These are phyloP conservation scores for Ceratobasidium sp. DNA, from an alignment of 1,284 basidiomycete genomes.

Conservation along the genomic window DNA sequence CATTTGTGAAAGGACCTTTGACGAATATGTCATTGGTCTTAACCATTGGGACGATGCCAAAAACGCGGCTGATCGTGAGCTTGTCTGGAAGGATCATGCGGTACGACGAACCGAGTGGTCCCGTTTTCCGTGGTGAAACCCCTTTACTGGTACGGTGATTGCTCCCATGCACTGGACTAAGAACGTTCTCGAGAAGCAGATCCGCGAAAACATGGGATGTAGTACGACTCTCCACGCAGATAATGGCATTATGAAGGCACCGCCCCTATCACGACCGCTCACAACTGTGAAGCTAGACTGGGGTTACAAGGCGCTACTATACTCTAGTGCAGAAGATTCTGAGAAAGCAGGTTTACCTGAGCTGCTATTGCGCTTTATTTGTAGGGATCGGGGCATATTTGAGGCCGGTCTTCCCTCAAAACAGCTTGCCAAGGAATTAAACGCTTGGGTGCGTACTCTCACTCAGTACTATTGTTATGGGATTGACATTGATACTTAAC, in stretches of 20 bases:
- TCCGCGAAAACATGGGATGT: constrained; percentile 1
- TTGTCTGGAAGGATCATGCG: neutral
- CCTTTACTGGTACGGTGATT: neutral
- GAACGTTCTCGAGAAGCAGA: constrained; percentile 5
- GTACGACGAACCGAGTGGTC: neutral
- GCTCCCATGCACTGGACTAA: neutral
- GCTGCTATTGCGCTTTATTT: neutral
- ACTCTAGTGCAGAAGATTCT: neutral
- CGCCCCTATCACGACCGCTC: neutral
- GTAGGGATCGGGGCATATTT: neutral
- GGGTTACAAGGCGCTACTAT: neutral
- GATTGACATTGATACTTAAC: too few relatives aligned
- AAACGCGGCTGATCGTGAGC: neutral
- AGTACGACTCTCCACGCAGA: too few relatives aligned
- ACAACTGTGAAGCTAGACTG: neutral
- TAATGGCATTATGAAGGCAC: neutral
- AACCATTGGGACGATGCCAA: neutral
- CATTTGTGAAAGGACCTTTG: neutral
- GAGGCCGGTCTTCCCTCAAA: neutral
- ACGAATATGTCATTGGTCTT: neutral
- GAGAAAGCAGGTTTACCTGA: neutral
- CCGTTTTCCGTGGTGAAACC: neutral
- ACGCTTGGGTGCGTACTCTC: neutral
- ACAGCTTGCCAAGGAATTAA: neutral
- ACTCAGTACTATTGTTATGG: too few relatives aligned